Conservation (phyloP, 2,329 filamentous ascomycete species). For the Hirsutella thompsonii region DNA sequence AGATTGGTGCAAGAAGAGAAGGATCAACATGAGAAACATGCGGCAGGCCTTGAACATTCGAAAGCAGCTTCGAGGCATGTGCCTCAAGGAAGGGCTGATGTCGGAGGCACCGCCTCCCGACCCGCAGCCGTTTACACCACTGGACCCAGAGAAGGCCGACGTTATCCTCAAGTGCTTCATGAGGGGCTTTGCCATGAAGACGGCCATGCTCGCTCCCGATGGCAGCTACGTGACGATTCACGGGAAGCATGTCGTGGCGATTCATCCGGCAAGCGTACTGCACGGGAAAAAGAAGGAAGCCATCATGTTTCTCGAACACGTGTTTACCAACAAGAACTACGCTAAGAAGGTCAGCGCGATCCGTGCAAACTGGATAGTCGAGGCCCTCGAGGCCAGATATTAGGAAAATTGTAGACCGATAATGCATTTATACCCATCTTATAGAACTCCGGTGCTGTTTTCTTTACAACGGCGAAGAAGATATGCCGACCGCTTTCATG, state of each 20-base stretch:
- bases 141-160: conserved; percentile 40
- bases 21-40: conserved; percentile 48
- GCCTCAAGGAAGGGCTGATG: conserved; percentile 37
- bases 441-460: too few species aligned
- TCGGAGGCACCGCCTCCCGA: conserved; percentile 31
- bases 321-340: conserved; percentile 54
- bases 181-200: conserved; percentile 45
- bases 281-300: conserved; percentile 51
- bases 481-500: too few species aligned
- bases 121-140: conserved; percentile 41
- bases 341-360: conserved; percentile 53
- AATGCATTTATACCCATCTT: background rate
- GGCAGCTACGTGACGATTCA: conserved; percentile 46
- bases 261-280: conserved; percentile 50
- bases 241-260: conserved; percentile 46
- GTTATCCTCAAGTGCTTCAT: conserved; percentile 48
- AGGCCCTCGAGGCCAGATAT: conserved; percentile 26
- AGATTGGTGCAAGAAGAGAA: conserved; percentile 44
- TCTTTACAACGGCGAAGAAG: too few species aligned
- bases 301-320: conserved; percentile 56
- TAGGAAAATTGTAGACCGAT: background rate
- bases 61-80: conserved; percentile 45
- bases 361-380: conserved; percentile 45
- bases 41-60: conserved; percentile 49
- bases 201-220: conserved; percentile 47